Evolutionary conservation across 169 alveolate species (phyloP), one percentile per base, ranked within the genome.

Genomic region (Eimeria necatrix): DNA sequence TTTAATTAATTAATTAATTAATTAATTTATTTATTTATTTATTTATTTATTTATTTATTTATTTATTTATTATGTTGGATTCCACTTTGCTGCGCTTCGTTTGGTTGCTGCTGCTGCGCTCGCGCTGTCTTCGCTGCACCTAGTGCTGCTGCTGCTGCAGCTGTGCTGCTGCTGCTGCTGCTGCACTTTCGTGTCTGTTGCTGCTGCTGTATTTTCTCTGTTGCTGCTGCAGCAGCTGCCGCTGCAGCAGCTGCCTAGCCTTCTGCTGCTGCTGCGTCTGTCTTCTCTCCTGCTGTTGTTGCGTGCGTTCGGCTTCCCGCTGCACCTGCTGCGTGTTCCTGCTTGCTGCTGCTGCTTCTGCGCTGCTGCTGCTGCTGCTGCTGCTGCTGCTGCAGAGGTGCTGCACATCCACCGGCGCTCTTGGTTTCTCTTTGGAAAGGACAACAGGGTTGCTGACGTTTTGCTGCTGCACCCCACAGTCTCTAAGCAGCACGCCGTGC

Each of bases 401-500:
- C 91, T 96, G 32, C 97, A 96, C 78, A 76, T 98, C 59, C 98
- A 97, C 87, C 90, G 96, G 24, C 95, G 96, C 46, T 96, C 97
- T 53, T 94, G 95, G 83, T 97, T 97, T 94, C 83, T 98, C 81
- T 93, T 98, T 86, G 99, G 99, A n/a, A 98, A 98, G 95, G 99
- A 99, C 91, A 93, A 87, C 32, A 95, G 99, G 91, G 98, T 98
- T 22, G 98, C 98, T 53, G 99, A 99, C 95, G 98, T 99, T 26
- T 85, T 94, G 41, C 83, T 98, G 41, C 96, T 96, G 76, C 98
- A 99, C 88, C 97, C 98, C 8, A 96, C 99, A 24, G 96, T 98
- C 26, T 98, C 99, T 6, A 97, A 97, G 70, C 99, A 99, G 94
- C 99, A 99, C 95, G 99, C 99, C 12, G 99, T n/a, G n/a, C n/a